Evolutionary conservation across 345 rosid genomes (phyloP).

Genomic region (Corchorus capsularis): DNA sequence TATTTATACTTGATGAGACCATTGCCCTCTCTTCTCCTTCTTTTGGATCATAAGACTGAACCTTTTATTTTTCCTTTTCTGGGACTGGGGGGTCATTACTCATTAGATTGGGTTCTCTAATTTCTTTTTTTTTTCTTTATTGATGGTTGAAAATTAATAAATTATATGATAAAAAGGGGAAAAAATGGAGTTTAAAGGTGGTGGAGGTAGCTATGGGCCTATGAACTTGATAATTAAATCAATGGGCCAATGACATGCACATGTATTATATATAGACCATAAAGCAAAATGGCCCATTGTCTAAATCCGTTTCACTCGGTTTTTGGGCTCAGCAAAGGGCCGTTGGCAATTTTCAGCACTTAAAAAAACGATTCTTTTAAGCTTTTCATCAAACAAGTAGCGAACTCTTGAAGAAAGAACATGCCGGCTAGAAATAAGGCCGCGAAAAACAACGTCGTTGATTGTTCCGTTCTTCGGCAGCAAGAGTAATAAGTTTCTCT

Average conservation of each 20-base stretch:
- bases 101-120: not conserved
- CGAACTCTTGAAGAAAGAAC: not conserved
- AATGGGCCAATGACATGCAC: not conserved
- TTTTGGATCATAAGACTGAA: not conserved
- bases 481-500: slow-evolving; percentile 11
- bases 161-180: too few relatives aligned
- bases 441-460: not conserved
- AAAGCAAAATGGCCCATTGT: not conserved
- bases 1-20: not conserved
- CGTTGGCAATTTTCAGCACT: not conserved
- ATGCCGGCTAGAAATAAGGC: slow-evolving; percentile 16
- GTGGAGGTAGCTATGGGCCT: not conserved
- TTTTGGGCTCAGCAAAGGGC: not conserved
- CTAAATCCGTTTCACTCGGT: not conserved
- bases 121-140: too few relatives aligned
- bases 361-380: not conserved
- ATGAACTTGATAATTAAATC: not conserved
- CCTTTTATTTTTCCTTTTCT: not conserved
- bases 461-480: not conserved
- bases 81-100: not conserved
- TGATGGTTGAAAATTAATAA: not conserved
- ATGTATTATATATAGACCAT: not conserved
- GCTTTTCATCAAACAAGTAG: slow-evolving; percentile 6
- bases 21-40: not conserved
- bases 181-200: not conserved